Conservation (phyloP, 176 grass and related monocot genomes). For the Melocanna baccifera region DNA sequence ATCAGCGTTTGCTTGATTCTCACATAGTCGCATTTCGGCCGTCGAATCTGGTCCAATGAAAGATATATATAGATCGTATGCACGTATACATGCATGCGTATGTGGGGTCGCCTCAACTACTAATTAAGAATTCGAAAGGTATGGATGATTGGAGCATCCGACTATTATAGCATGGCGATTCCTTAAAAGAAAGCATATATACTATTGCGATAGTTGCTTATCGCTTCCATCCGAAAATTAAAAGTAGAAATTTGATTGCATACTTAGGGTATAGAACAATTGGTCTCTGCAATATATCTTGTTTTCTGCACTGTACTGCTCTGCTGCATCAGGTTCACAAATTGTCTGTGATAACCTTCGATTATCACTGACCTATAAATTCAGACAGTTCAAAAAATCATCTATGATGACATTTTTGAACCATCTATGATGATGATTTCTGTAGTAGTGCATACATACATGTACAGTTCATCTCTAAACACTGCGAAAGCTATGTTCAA, state of each 20-base stretch:
- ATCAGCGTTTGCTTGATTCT: constrained; percentile 12
- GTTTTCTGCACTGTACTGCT: background rate
- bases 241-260: background rate
- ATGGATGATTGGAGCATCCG: background rate
- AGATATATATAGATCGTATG: background rate
- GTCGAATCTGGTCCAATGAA: constrained; percentile 39
- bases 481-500: constrained; percentile 2
- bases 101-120: constrained; percentile 7
- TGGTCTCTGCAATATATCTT: background rate
- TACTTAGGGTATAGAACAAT: background rate
- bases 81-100: constrained; percentile 31
- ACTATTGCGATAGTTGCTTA: background rate
- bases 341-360: too few species aligned
- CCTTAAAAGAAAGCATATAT: background rate
- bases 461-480: constrained; percentile 19
- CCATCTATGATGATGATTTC: too few species aligned
- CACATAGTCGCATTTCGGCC: background rate
- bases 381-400: too few species aligned
- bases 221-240: background rate
- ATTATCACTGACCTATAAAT: too few species aligned
- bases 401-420: too few species aligned
- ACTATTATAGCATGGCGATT: constrained; percentile 1
- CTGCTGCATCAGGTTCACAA: too few species aligned
- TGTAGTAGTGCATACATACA: too few species aligned
- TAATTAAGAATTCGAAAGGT: constrained; percentile 10